Conservation (phyloP, 1,284 basidiomycete species). For the Sanghuangporus baumii region DNA sequence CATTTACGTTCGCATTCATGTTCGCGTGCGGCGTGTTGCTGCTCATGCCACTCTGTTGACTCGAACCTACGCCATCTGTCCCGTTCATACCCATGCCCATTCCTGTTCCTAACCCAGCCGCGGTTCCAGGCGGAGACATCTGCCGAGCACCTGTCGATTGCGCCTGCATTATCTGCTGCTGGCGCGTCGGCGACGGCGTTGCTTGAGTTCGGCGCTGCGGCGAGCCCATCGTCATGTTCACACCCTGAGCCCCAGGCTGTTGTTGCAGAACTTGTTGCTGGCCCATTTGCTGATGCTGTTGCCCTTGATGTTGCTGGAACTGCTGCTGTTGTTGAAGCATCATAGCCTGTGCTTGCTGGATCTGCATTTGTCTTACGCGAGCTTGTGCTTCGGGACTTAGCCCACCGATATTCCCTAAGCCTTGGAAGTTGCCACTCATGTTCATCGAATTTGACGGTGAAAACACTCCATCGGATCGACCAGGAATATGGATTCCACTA, state of each 20-base stretch:
- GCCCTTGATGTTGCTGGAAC: slow-evolving; percentile 8
- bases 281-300: slow-evolving; percentile 1
- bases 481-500: not conserved
- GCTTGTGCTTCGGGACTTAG: slow-evolving; percentile 20
- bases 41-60: not conserved
- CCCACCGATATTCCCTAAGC: not conserved
- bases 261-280: slow-evolving; percentile 19
- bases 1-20: slow-evolving; percentile 7
- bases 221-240: slow-evolving; percentile 21
- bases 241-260: slow-evolving; percentile 23
- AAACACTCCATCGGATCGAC: not conserved
- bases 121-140: slow-evolving; percentile 35
- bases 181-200: slow-evolving; percentile 29
- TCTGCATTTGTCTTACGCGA: slow-evolving; percentile 41
- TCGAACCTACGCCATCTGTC: not conserved
- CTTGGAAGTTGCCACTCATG: not conserved
- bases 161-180: slow-evolving; percentile 21
- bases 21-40: slow-evolving; percentile 6
- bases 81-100: slow-evolving; percentile 11
- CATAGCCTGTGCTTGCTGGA: slow-evolving; percentile 35
- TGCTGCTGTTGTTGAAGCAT: slow-evolving; percentile 22
- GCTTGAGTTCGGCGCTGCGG: slow-evolving; percentile 18
- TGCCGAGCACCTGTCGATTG: slow-evolving; percentile 27
- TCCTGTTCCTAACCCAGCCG: not conserved
- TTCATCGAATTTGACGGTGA: not conserved